Evolutionary conservation across 306 rosid species (phyloP).

Genomic region (Pyrus communis): DNA sequence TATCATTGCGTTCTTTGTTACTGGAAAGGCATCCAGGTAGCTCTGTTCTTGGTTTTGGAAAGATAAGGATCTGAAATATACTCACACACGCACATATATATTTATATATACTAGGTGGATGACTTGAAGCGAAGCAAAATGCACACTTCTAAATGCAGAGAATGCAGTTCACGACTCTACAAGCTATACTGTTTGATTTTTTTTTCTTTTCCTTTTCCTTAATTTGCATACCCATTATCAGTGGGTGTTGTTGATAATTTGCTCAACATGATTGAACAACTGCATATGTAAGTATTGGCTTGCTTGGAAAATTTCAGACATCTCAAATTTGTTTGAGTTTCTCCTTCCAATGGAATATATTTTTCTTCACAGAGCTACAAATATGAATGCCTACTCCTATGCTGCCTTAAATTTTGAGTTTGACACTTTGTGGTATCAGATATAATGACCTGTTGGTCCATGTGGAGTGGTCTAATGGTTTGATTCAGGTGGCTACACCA

Average conservation of each 20-base stretch:
- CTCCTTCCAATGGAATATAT: constrained; percentile 8
- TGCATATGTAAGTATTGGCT: background rate
- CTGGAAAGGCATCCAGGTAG: background rate
- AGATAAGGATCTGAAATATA: background rate
- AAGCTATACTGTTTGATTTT: background rate
- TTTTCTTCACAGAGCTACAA: constrained; percentile 24
- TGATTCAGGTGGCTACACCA: constrained; percentile 69
- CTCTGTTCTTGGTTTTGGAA: background rate
- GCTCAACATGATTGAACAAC: background rate
- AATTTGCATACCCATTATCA: background rate
- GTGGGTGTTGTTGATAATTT: background rate
- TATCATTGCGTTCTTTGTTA: background rate
- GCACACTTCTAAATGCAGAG: background rate
- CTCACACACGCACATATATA: too few relatives aligned
- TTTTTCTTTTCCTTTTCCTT: background rate
- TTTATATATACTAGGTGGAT: background rate
- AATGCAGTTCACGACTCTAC: background rate
- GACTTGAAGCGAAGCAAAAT: background rate
- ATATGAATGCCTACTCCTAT: constrained; percentile 26
- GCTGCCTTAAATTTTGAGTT: constrained; percentile 9
- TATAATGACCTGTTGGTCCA: constrained; percentile 15
- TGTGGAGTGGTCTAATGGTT: constrained; percentile 23
- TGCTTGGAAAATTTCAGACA: background rate
- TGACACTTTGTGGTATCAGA: constrained; percentile 16
- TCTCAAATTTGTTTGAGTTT: background rate